These are phyloP conservation scores for Sanghuangporus weigelae DNA, from an alignment of 1,284 basidiomycete species.

Conservation along the genomic window DNA sequence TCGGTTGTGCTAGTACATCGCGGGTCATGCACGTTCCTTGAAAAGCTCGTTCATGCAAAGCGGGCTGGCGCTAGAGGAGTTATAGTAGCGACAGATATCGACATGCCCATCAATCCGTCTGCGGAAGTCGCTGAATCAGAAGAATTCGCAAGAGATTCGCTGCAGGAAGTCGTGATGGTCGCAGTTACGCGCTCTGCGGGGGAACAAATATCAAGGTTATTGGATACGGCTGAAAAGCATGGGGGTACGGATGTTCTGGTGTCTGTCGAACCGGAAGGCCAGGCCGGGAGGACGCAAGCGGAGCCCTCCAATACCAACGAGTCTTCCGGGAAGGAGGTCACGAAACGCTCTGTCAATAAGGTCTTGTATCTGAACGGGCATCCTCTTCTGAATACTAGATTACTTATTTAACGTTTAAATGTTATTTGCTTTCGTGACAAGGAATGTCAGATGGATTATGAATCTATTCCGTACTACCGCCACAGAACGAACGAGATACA, in stretches of 20 bases:
- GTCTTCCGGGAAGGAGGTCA: constrained; percentile 21
- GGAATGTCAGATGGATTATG: constrained; percentile 2
- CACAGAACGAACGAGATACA: neutral
- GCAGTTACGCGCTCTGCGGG: constrained; percentile 52
- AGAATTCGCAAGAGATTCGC: constrained; percentile 8
- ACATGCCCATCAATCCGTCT: constrained; percentile 61
- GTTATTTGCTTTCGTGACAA: constrained; percentile 2
- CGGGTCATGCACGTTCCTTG: constrained; percentile 78
- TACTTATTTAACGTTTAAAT: constrained; percentile 45
- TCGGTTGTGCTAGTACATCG: constrained; percentile 55
- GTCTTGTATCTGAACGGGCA: constrained; percentile 69
- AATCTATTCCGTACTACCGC: neutral
- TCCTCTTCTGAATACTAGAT: constrained; percentile 68
- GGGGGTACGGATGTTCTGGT: constrained; percentile 48
- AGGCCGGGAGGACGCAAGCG: constrained; percentile 26
- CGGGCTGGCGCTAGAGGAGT: constrained; percentile 69
- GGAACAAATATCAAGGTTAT: constrained; percentile 45
- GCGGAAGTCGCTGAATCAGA: constrained; percentile 43
- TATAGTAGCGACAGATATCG: constrained; percentile 62
- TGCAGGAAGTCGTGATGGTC: constrained; percentile 50
- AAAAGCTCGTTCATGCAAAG: constrained; percentile 67
- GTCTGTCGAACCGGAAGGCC: constrained; percentile 39
- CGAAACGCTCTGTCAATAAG: constrained; percentile 11
- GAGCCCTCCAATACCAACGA: constrained; percentile 13
- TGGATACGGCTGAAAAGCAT: constrained; percentile 43